Evolutionary conservation across 192 early-diverging fungal species (phyloP).

Genomic region (Linnemannia schmuckeri): DNA sequence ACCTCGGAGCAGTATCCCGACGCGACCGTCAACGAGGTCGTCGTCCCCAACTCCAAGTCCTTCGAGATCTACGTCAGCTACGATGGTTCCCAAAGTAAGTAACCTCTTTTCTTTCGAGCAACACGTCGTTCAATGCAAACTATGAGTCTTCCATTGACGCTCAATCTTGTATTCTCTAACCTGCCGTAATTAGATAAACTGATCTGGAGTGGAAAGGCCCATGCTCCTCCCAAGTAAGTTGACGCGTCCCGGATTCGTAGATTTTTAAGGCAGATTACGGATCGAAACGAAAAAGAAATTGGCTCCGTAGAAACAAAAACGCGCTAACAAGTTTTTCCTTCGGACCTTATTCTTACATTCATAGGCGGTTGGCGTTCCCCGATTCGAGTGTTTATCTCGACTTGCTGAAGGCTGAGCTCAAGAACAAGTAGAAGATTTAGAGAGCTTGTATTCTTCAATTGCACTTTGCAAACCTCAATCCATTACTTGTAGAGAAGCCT

Average conservation of each 20-base stretch:
- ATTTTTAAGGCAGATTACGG: neutral
- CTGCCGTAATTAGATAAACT: constrained; percentile 24
- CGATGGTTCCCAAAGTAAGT: constrained; percentile 29
- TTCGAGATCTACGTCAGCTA: constrained; percentile 46
- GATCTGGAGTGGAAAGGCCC: constrained; percentile 51
- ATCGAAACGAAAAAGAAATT: neutral
- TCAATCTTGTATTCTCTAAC: too few species aligned
- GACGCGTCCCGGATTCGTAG: neutral
- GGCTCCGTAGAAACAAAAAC: neutral
- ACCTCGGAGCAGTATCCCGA: constrained; percentile 25
- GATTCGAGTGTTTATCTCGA: constrained; percentile 28
- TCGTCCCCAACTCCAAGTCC: constrained; percentile 32
- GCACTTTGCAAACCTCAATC: too few species aligned
- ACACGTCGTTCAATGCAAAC: too few species aligned
- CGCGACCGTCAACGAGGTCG: constrained; percentile 28
- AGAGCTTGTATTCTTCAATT: too few species aligned
- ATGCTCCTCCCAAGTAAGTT: constrained; percentile 45
- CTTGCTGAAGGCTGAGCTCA: constrained; percentile 31
- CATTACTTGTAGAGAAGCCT: too few species aligned
- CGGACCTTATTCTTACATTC: neutral
- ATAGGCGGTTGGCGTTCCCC: constrained; percentile 46
- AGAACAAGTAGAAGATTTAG: constrained; percentile 13
- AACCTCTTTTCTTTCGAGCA: neutral
- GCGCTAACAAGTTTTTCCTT: neutral
- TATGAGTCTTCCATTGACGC: too few species aligned